These are phyloP conservation scores for Nicotiana paniculata DNA, from an alignment of 257 asterid genomes.

Conservation along the genomic window DNA sequence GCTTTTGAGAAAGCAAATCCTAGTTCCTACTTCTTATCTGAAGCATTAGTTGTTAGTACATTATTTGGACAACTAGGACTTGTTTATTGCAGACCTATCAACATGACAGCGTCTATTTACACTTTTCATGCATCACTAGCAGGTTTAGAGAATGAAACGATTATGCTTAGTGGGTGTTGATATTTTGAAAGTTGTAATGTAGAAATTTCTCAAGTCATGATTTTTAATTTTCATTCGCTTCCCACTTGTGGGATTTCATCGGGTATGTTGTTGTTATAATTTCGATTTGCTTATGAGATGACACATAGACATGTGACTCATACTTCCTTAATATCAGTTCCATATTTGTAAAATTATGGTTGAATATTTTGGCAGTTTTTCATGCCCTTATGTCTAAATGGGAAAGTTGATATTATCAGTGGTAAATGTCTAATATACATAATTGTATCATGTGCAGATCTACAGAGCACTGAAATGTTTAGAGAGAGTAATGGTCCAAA, in stretches of 20 bases:
- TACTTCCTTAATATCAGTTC: background rate
- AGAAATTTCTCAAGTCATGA: conserved; percentile 1
- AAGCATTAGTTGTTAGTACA: background rate
- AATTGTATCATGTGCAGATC: conserved; percentile 48
- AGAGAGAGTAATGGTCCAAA: conserved; percentile 62
- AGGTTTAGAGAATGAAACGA: background rate
- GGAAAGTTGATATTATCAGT: background rate
- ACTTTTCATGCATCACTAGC: background rate
- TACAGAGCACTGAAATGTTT: conserved; percentile 67
- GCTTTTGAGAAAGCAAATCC: background rate
- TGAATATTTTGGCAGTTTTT: background rate
- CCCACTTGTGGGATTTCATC: no score
- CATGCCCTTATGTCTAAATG: background rate
- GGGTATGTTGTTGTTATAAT: no score
- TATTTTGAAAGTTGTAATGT: background rate
- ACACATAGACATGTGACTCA: background rate
- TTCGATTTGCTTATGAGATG: no score
- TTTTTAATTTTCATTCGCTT: no score
- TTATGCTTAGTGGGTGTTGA: background rate
- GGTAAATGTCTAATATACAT: background rate
- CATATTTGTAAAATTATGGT: background rate
- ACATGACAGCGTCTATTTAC: background rate
- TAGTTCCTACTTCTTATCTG: background rate
- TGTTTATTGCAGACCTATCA: background rate
- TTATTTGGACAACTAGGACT: background rate